Evolutionary conservation across 495 filamentous ascomycete species (phyloP).

Genomic region (Lepraria neglecta): DNA sequence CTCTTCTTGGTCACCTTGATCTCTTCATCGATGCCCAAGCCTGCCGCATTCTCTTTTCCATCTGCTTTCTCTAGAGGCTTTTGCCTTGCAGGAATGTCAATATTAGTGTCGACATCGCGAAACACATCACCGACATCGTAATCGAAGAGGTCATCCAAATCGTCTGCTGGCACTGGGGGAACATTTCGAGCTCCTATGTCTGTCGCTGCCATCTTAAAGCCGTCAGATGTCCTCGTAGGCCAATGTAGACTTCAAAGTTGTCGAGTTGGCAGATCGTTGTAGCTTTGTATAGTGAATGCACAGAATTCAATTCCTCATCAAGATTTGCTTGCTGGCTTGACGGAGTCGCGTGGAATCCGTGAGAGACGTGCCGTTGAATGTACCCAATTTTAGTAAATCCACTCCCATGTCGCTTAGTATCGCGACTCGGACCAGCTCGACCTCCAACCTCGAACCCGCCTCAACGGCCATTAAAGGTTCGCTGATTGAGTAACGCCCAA

Average conservation of each 20-base stretch:
- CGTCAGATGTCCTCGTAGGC: not conserved
- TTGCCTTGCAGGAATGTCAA: conserved; percentile 32
- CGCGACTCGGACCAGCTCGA: not conserved
- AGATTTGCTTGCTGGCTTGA: not conserved
- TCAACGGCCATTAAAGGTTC: not conserved
- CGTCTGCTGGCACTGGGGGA: conserved; percentile 28
- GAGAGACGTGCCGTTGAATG: not conserved
- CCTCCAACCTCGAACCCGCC: not conserved
- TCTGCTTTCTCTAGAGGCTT: conserved; percentile 31
- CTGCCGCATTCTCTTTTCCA: conserved; percentile 35
- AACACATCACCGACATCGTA: conserved; percentile 58
- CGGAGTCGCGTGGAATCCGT: not conserved
- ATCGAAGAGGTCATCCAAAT: conserved; percentile 60
- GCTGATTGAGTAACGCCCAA: conserved; percentile 23
- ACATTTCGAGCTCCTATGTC: conserved; percentile 21
- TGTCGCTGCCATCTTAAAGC: conserved; percentile 20
- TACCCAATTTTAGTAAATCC: not conserved
- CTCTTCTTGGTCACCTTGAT: conserved; percentile 72
- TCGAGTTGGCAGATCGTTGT: not conserved
- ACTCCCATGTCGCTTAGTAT: not conserved
- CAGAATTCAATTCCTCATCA: not conserved
- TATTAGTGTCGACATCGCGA: conserved; percentile 36
- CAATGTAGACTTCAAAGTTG: not conserved
- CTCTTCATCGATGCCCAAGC: conserved; percentile 77
- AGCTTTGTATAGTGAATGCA: not conserved